Conservation (phyloP, 495 filamentous ascomycete species). For the Mycothermus thermophilus region DNA sequence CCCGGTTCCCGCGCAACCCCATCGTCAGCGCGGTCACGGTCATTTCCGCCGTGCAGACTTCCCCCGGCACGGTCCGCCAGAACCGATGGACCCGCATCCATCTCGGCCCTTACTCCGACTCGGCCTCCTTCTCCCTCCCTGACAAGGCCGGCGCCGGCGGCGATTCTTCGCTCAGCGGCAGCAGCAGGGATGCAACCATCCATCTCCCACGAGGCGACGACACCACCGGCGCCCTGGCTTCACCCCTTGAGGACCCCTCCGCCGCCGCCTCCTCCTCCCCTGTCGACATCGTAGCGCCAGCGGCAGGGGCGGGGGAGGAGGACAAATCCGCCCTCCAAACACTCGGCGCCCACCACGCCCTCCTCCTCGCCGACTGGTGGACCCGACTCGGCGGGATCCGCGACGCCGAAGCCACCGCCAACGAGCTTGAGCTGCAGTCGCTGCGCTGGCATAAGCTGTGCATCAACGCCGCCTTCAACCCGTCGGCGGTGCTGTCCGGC, state of each 20-base stretch:
- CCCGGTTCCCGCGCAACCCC: conserved; percentile 37
- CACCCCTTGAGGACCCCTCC: conserved; percentile 1
- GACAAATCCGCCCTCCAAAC: conserved; percentile 13
- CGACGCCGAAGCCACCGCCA: conserved; percentile 35
- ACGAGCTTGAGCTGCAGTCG: conserved; percentile 41
- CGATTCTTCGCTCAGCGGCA: too few species aligned
- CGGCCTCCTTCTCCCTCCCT: conserved; percentile 11
- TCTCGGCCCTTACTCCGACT: conserved; percentile 38
- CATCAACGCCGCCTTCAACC: conserved; percentile 53
- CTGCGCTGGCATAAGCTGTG: conserved; percentile 52
- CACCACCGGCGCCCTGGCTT: conserved; percentile 6
- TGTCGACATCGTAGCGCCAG: too few species aligned
- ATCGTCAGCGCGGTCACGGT: conserved; percentile 50
- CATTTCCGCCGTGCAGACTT: conserved; percentile 37
- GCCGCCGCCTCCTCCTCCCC: conserved; percentile 17
- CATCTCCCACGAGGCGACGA: conserved; percentile 1
- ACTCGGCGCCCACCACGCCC: conserved; percentile 12
- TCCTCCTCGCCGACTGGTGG: conserved; percentile 25
- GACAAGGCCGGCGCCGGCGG: too few species aligned
- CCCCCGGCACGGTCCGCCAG: conserved; percentile 38
- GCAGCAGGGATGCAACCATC: neutral
- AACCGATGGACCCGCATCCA: conserved; percentile 49
- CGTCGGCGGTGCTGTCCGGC: conserved; percentile 43
- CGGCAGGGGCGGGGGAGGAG: conserved; percentile 2
- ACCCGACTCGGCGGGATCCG: conserved; percentile 32